A percentile compares a stretch with the other conserved stretches of the same genome.
These are phyloP conservation scores for Fragilaria radians DNA, from an alignment of 108 stramenopile genomes.

Conservation along the genomic window DNA sequence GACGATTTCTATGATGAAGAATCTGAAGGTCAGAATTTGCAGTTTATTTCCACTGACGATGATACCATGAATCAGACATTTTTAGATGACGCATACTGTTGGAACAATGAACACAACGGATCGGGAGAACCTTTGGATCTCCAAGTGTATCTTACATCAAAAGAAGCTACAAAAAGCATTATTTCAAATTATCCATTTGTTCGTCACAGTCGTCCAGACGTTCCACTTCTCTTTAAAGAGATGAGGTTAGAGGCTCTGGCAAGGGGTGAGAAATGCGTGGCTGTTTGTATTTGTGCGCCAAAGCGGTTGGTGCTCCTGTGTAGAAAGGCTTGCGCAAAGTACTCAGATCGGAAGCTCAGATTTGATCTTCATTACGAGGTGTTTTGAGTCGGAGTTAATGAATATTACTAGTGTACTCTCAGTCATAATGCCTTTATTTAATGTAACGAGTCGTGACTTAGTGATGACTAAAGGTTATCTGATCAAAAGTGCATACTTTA, in stretches of 20 bases:
- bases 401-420: no score
- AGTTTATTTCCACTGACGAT: background rate
- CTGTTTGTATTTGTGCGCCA: constrained; percentile 45
- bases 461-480: background rate
- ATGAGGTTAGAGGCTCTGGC: constrained; percentile 24
- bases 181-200: constrained; percentile 2
- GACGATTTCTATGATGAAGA: background rate
- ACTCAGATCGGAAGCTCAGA: constrained; percentile 13
- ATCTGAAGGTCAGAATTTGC: background rate
- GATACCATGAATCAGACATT: background rate
- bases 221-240: constrained; percentile 18
- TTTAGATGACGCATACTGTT: background rate
- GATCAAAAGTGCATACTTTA: background rate
- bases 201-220: constrained; percentile 26
- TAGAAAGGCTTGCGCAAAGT: constrained; percentile 14
- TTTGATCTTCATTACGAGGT: constrained; percentile 27
- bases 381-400: no score
- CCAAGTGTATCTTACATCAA: constrained; percentile 20
- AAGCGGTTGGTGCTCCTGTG: constrained; percentile 9
- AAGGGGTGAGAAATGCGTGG: constrained; percentile 22
- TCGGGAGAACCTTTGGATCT: constrained; percentile 11
- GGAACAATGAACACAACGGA: background rate
- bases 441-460: background rate
- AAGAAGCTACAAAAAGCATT: background rate
- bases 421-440: no score